These are phyloP conservation scores for Zygoascus bituminiphila DNA, from an alignment of 805 yeast genomes.

Conservation along the genomic window DNA sequence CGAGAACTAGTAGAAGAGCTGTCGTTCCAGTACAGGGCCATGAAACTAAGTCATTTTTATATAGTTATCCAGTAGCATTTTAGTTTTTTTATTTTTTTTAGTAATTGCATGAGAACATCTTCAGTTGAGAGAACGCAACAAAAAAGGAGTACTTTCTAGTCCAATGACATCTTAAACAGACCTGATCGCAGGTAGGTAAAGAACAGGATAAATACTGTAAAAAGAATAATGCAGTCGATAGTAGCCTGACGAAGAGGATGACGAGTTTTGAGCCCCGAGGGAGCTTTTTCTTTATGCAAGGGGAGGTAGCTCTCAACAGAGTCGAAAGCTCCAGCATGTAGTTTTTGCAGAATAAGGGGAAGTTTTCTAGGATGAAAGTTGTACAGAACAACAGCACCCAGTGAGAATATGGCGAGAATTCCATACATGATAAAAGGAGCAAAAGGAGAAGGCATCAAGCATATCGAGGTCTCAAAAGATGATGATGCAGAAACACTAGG, in stretches of 20 bases:
- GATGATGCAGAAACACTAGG: neutral
- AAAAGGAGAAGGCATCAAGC: constrained; percentile 27
- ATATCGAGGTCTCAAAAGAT: constrained; percentile 22
- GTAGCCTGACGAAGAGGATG: neutral
- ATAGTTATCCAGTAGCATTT: neutral
- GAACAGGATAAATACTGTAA: neutral
- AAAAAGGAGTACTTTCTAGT: too few relatives aligned
- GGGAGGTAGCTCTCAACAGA: neutral
- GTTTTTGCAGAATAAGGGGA: constrained; percentile 1
- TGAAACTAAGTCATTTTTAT: neutral
- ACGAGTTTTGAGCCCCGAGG: neutral
- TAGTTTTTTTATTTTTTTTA: neutral
- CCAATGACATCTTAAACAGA: neutral
- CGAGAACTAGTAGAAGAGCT: neutral
- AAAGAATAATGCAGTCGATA: neutral
- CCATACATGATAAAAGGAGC: constrained; percentile 24
- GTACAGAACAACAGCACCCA: constrained; percentile 3
- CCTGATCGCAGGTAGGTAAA: neutral
- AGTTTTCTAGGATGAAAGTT: constrained; percentile 6
- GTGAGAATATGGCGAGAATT: constrained; percentile 9
- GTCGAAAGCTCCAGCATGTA: neutral
- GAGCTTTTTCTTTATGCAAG: neutral
- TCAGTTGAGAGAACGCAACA: too few relatives aligned
- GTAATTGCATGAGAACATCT: too few relatives aligned
- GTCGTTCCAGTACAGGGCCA: neutral